Conservation (phyloP, 768 basidiomycete species). For the Xerocomellus dryophilus region DNA sequence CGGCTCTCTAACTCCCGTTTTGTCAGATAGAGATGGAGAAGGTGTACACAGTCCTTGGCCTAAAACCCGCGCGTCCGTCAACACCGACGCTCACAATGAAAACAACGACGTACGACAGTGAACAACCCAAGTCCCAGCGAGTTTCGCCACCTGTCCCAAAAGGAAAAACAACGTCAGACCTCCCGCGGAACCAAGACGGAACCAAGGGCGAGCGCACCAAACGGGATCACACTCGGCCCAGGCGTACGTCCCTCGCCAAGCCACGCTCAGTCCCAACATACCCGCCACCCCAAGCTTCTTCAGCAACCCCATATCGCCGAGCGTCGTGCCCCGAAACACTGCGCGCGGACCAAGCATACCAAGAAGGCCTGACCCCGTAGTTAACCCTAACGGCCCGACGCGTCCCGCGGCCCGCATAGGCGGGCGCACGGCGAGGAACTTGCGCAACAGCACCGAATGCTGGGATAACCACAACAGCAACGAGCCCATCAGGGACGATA, state of each 20-base stretch:
- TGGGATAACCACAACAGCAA: conserved; percentile 55
- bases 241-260: conserved; percentile 55
- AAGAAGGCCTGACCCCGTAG: conserved; percentile 1
- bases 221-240: conserved; percentile 72
- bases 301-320: conserved; percentile 16
- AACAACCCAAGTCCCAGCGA: conserved; percentile 66
- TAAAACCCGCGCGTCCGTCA: conserved; percentile 20
- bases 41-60: conserved; percentile 66
- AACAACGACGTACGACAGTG: conserved; percentile 47
- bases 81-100: no score
- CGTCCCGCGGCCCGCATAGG: conserved; percentile 11
- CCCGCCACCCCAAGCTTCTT: conserved; percentile 28
- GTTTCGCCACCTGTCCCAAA: conserved; percentile 55
- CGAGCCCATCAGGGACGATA: conserved; percentile 63
- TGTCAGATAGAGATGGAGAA: conserved; percentile 65
- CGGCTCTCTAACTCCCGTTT: conserved; percentile 71
- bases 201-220: conserved; percentile 45
- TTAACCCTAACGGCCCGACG: conserved; percentile 18
- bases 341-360: conserved; percentile 9
- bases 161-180: neutral
- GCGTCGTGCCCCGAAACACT: conserved; percentile 17
- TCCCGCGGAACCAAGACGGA: neutral
- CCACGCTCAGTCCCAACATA: conserved; percentile 42
- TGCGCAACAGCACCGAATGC: conserved; percentile 27
- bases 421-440: conserved; percentile 23